Conservation (phyloP, 352 stramenopile species). For the Phytophthora macrochlamydospora region DNA sequence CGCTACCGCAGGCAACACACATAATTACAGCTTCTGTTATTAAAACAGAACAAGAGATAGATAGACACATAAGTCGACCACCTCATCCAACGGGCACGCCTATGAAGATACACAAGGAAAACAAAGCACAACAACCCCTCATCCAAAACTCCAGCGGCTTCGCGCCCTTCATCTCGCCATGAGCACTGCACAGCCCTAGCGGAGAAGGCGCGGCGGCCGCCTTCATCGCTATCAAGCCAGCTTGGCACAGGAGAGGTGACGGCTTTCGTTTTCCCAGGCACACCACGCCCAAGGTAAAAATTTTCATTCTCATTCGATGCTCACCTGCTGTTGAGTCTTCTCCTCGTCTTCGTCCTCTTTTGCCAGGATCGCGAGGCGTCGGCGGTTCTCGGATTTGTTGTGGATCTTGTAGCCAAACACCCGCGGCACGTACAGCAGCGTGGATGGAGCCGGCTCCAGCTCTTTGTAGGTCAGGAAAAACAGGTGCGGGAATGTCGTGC, state of each 20-base stretch:
- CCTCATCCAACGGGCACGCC: slow-evolving; percentile 52
- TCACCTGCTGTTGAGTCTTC: slow-evolving; percentile 70
- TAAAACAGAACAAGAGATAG: slow-evolving; percentile 81
- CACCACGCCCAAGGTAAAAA: slow-evolving; percentile 23
- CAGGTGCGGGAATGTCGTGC: slow-evolving; percentile 98
- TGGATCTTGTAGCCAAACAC: slow-evolving; percentile 95
- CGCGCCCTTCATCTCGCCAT: slow-evolving; percentile 10
- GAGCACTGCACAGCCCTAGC: slow-evolving; percentile 30
- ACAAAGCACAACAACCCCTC: slow-evolving; percentile 35
- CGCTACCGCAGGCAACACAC: slow-evolving; percentile 83
- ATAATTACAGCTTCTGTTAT: slow-evolving; percentile 93
- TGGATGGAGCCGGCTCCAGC: slow-evolving; percentile 80
- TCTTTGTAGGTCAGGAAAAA: slow-evolving; percentile 98
- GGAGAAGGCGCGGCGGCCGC: slow-evolving; percentile 3
- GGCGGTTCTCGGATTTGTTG: slow-evolving; percentile 85
- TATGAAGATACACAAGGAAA: slow-evolving; percentile 40
- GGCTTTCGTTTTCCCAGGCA: slow-evolving; percentile 5
- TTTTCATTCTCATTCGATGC: slow-evolving; percentile 42
- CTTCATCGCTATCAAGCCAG: slow-evolving; percentile 8
- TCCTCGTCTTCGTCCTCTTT: slow-evolving; percentile 84
- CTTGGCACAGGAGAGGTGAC: background rate
- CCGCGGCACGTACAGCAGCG: slow-evolving; percentile 87
- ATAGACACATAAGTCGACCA: slow-evolving; percentile 89
- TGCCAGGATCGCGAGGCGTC: slow-evolving; percentile 79
- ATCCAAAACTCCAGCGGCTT: slow-evolving; percentile 6